Evolutionary conservation across 352 stramenopile genomes (phyloP).

Genomic region (Globisporangium cederbergense): DNA sequence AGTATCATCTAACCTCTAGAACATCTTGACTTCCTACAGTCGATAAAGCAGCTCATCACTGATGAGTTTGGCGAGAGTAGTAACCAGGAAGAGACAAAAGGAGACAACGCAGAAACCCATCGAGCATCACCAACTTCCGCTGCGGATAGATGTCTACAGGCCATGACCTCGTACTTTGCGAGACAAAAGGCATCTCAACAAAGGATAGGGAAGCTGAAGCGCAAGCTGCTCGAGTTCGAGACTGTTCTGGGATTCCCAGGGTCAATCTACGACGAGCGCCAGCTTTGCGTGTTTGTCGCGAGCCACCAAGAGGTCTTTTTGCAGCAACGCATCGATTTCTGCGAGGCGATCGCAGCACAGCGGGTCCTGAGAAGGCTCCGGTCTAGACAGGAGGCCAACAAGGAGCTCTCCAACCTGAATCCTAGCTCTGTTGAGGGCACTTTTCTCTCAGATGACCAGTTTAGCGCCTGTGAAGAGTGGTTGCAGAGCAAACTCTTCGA

Average conservation of each 20-base stretch:
- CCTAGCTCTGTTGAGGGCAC: neutral
- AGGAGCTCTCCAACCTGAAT: neutral
- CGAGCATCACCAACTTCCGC: neutral
- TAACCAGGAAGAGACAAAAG: conserved; percentile 10
- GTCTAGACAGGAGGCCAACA: conserved; percentile 27
- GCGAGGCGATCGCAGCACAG: conserved; percentile 31
- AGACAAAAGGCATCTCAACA: neutral
- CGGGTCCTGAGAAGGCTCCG: conserved; percentile 33
- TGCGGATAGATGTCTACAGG: conserved; percentile 7
- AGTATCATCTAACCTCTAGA: neutral
- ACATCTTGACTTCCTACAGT: neutral
- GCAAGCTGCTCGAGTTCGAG: conserved; percentile 15
- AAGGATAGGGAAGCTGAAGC: conserved; percentile 9
- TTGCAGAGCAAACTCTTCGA: conserved; percentile 16
- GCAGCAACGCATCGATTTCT: conserved; percentile 25
- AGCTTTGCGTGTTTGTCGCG: conserved; percentile 26
- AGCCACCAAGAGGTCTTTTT: conserved; percentile 28
- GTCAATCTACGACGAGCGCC: neutral
- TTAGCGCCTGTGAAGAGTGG: conserved; percentile 31
- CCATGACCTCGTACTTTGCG: conserved; percentile 6
- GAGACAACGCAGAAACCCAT: neutral
- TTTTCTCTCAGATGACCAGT: conserved; percentile 43
- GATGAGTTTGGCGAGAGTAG: conserved; percentile 11
- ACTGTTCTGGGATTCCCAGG: conserved; percentile 7
- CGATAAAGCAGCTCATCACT: conserved; percentile 4